These are phyloP conservation scores for Ustilago crameri DNA, from an alignment of 1,284 basidiomycete genomes.

Conservation along the genomic window DNA sequence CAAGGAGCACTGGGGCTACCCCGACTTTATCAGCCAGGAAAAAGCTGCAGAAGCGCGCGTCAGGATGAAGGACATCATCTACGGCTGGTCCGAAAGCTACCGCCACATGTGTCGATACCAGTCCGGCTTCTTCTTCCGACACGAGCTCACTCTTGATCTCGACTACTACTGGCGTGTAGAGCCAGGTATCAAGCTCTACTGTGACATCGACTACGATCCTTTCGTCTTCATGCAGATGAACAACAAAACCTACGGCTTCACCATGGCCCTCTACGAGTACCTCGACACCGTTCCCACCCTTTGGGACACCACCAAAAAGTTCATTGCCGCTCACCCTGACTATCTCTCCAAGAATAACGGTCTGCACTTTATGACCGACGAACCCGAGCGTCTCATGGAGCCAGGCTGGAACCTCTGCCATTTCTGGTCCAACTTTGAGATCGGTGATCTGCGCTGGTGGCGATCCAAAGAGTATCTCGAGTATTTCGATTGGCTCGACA, in stretches of 20 bases:
- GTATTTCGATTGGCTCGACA: slow-evolving; percentile 83
- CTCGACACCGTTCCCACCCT: slow-evolving; percentile 80
- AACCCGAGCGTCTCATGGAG: slow-evolving; percentile 74
- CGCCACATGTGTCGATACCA: slow-evolving; percentile 84
- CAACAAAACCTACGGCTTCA: slow-evolving; percentile 79
- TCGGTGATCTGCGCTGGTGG: slow-evolving; percentile 80
- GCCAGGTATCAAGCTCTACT: slow-evolving; percentile 81
- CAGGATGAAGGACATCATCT: slow-evolving; percentile 82
- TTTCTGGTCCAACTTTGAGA: slow-evolving; percentile 76
- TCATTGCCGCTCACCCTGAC: slow-evolving; percentile 77
- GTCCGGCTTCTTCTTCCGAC: slow-evolving; percentile 77
- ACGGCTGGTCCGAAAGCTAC: slow-evolving; percentile 78
- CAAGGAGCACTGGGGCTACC: slow-evolving; percentile 84
- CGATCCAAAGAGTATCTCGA: slow-evolving; percentile 78
- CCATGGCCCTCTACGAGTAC: slow-evolving; percentile 82
- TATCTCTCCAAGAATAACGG: slow-evolving; percentile 78
- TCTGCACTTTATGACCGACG: slow-evolving; percentile 79
- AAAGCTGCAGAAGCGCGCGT: slow-evolving; percentile 75
- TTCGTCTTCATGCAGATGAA: slow-evolving; percentile 87
- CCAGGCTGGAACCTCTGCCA: slow-evolving; percentile 77
- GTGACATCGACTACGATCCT: slow-evolving; percentile 82
- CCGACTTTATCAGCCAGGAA: slow-evolving; percentile 75
- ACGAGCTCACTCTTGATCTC: slow-evolving; percentile 75
- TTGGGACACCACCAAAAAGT: slow-evolving; percentile 79
- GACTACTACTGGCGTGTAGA: slow-evolving; percentile 93